Base-by-base conservation (phyloP, 495 filamentous ascomycete species). In the Penicillium bialowiezense region DNA sequence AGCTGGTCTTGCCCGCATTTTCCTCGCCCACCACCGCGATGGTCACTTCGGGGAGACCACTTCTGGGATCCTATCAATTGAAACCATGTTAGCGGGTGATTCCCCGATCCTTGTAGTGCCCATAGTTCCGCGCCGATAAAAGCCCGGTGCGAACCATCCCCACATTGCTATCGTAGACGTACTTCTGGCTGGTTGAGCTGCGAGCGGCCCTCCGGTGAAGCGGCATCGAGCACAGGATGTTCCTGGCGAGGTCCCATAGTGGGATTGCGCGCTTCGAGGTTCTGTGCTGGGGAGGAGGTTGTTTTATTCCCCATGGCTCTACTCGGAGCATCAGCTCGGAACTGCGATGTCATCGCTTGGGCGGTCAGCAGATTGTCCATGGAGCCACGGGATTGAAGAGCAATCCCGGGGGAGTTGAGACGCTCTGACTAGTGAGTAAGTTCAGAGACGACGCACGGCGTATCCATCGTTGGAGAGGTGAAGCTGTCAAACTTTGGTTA, bases 1-100 rank as follows among this genome's bases (percentile, higher is more conserved):
- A 96, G 18, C 88, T 87, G 40, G 89, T 90, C 71, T 97, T 97
- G 55, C 92, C 92, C 28, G 89, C 88, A 41, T 85, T 83, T 55
- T 81, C 75, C 55, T 81, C 79, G 44, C 93, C 93, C 57, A 96
- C 81, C 19, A 97, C 83, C 26, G 85, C 89, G 62, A 97, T 88
- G 59, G 89, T 91, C 60, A 96, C 82, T 60, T 85, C 62, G 18
- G 72, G 69, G 34, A 69, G 52, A 39, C 54, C 60, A 41, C 58
- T 44, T 31, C 61, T 68, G 48, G 10, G 56, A 19, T 44, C 58
- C 59, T 68, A 71, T 47, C 43, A 48, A 20, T 21, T 2, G 4
- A 48, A 10, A 17, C 41, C 8, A 33, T 13, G 45, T 68, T 51
- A 69, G 58, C 45, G 40, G 48, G 49, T 37, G 46, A 23, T 50